Conservation (phyloP, 1,139 yeast species). For the Ogataea hybrid region DNA sequence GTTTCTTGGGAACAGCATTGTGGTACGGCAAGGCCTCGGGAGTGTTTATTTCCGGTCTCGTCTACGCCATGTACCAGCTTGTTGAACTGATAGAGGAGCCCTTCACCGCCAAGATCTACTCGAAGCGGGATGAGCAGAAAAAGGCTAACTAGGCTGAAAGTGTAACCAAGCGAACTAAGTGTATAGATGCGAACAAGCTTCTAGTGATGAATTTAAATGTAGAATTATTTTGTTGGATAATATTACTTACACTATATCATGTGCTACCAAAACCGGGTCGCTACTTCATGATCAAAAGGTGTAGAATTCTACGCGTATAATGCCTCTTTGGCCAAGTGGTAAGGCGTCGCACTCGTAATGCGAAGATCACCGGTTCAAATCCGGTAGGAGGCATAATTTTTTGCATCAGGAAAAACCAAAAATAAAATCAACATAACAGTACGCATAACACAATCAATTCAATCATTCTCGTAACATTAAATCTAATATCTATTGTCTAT, state of each 20-base stretch:
- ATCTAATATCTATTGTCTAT: constrained; percentile 1
- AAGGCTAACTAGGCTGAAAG: too few relatives aligned
- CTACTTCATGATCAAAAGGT: neutral
- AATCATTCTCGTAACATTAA: too few relatives aligned
- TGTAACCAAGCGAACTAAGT: too few relatives aligned
- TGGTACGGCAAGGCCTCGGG: constrained; percentile 93
- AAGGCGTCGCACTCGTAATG: constrained; percentile 96
- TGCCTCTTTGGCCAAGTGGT: constrained; percentile 91
- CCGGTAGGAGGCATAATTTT: constrained; percentile 73
- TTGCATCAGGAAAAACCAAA: neutral
- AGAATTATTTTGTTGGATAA: neutral
- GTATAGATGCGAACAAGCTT: neutral
- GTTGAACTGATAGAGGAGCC: constrained; percentile 94
- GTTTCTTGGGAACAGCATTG: constrained; percentile 88
- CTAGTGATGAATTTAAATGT: neutral
- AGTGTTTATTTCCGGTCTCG: constrained; percentile 65
- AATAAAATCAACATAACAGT: too few relatives aligned
- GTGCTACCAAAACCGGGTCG: neutral
- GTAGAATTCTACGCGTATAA: constrained; percentile 5
- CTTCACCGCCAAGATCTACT: constrained; percentile 86
- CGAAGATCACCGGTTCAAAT: constrained; percentile 94
- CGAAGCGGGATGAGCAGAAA: constrained; percentile 51
- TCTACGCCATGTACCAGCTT: constrained; percentile 74
- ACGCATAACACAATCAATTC: too few relatives aligned
- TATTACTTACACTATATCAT: neutral